Percentiles rank a stretch among this genome's conserved stretches.
These are phyloP conservation scores for Eucalyptus coolabah DNA, from an alignment of 345 rosid species.

Conservation along the genomic window DNA sequence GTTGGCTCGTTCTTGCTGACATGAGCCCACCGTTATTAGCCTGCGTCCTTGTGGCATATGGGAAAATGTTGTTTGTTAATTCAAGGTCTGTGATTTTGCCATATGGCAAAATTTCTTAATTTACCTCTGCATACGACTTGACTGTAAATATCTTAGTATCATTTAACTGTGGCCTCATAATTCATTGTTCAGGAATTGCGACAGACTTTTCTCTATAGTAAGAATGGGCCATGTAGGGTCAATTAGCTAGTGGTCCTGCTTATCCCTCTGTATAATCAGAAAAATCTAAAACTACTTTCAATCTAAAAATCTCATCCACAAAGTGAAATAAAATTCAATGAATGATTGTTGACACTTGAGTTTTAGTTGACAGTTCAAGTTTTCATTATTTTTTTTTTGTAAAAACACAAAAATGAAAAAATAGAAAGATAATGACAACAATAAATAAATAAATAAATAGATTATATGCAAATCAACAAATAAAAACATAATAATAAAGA, in stretches of 20 bases:
- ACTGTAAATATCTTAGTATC: not conserved
- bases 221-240: not conserved
- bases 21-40: not conserved
- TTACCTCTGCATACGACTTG: not conserved
- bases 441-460: not conserved
- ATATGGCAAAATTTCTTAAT: not conserved
- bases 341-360: not conserved
- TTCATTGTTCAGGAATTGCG: not conserved
- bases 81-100: not conserved
- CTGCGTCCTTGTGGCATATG: not conserved
- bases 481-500: no score
- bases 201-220: not conserved
- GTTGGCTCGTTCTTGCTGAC: not conserved
- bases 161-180: not conserved
- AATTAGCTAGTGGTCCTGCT: not conserved
- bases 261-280: not conserved
- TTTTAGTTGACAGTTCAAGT: not conserved
- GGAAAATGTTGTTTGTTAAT: not conserved
- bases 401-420: not conserved
- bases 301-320: not conserved
- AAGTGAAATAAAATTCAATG: not conserved
- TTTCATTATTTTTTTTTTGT: no score
- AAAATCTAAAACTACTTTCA: not conserved
- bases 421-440: not conserved
- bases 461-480: not conserved